Evolutionary conservation across 805 yeast species (phyloP), one percentile per base, ranked within the genome.

Genomic region (Lachancea meyersii): DNA sequence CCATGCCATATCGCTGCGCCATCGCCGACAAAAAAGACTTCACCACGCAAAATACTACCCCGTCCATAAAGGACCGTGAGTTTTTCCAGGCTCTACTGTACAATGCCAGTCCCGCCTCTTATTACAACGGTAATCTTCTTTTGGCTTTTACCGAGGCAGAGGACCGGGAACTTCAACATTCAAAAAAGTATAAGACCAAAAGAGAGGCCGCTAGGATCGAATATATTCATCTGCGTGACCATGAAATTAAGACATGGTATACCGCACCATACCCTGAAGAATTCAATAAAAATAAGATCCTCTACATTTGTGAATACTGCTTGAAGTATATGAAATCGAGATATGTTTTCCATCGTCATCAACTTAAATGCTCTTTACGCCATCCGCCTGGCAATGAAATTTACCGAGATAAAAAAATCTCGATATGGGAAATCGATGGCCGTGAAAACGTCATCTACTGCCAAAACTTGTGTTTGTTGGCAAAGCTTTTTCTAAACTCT

Each of bases 371-470:
- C 62, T 73, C 72, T 23, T 64, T 74, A 40, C 67, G 65, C 37
- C 80, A 75, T 50, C 97, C 97, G 1, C 97, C 97, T 0, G 97
- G 97, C 1, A 79, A 79, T 57, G 96, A 91, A 54, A 85, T 91
- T 19, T 93, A 93, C 56, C 72, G 96, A 41, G 83, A 83, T 51
- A 50, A 49, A 21, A 69, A 68, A 44, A 69, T 80, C 18, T 78
- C 94, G 35, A 73, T 93, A 30, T 93, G 89, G 76, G 97, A 93
- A 62, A 80, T 93, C 16, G 97, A 93, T 57, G 98, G 98, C 0
- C 69, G 94, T 27, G 84, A 83, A 48, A 80, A 84, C 54, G 80
- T 81, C 13, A 72, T 75, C 40, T 91, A 83, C 57, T 88, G 97
- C 63, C 96, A 88, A 59, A 88, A 87, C 58, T 64, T 93, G 43